Base-by-base conservation (phyloP, 1,284 basidiomycete genomes). In the Acaromyces ingoldii region DNA sequence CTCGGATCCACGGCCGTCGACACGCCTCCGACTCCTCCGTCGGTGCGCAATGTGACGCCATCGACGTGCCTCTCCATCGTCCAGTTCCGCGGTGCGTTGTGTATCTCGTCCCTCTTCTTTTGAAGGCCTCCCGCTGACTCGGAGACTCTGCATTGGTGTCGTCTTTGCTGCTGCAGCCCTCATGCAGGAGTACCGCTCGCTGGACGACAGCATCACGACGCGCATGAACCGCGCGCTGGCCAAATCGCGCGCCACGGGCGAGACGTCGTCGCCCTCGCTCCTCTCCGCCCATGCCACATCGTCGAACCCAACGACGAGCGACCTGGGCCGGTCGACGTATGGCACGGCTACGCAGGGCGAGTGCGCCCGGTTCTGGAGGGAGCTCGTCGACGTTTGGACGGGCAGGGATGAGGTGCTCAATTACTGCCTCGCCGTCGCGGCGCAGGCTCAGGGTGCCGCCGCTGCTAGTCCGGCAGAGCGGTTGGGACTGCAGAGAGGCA, bases 201-300 rank as follows among this genome's bases (percentile, higher is more conserved):
- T 73, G n/a, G 71, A 73, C 51, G 71, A 73, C 38, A 49, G 57
- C 0, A 62, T 73, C 36, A 70, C 65, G 5, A 66, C 68, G 1
- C 63, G 65, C 0, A 51, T 73, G 21, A 73, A 73, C 37, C 62
- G 71, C 1, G 51, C 43, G 13, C 53, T 63, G 22, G 66, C 71
- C 7, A 55, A 58, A 1, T 66, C 67, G 13, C 57, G 71, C 6
- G 65, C 65, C 2, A 47, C 56, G 1, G 69, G 69, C 11, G 46
- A 59, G 22, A 60, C 60, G 2, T 40, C 54, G 0, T 63, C 69
- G 0, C 70, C 70, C 0, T 58, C 62, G 0, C 58, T 73, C 2
- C 56, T 73, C 2, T 61, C 60, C 6, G 46, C 49, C 1, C 49
- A 50, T 2, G n/a, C 48, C n/a, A 21, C 17, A 0, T 58, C 45